Conservation (phyloP, 116 monocot genomes). For the Thalassia testudinum region DNA sequence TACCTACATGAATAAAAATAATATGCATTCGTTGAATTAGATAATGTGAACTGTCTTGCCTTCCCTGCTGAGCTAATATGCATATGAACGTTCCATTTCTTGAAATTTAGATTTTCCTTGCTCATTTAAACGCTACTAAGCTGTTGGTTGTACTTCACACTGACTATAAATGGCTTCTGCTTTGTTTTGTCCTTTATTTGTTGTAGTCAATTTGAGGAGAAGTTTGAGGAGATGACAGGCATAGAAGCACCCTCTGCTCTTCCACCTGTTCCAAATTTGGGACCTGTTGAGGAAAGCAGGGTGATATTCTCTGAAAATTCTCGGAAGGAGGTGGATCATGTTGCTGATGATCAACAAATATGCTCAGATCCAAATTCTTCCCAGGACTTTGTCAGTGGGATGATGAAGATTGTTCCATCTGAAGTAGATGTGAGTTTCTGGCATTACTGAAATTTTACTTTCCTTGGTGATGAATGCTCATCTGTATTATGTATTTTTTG, state of each 20-base stretch:
- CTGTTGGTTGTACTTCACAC: too few species aligned
- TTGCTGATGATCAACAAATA: conserved; percentile 9
- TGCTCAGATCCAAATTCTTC: conserved; percentile 19
- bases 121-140: too few species aligned
- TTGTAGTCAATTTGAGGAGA: conserved; percentile 86
- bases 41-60: too few species aligned
- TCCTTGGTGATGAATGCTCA: too few species aligned
- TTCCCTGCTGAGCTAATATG: too few species aligned
- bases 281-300: conserved; percentile 7
- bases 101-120: too few species aligned
- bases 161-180: neutral
- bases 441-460: too few species aligned
- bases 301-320: conserved; percentile 14
- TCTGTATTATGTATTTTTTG: too few species aligned
- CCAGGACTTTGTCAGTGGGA: conserved; percentile 51
- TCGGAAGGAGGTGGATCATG: conserved; percentile 17
- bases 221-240: conserved; percentile 68
- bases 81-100: too few species aligned
- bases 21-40: too few species aligned
- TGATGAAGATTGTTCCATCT: conserved; percentile 77
- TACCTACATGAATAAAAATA: too few species aligned
- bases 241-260: conserved; percentile 24
- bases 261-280: conserved; percentile 21
- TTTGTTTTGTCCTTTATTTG: neutral
- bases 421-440: conserved; percentile 62